phyloP scores from a whole-genome alignment of 306 rosid species.

The Vigna reflexopilosa region DNA sequence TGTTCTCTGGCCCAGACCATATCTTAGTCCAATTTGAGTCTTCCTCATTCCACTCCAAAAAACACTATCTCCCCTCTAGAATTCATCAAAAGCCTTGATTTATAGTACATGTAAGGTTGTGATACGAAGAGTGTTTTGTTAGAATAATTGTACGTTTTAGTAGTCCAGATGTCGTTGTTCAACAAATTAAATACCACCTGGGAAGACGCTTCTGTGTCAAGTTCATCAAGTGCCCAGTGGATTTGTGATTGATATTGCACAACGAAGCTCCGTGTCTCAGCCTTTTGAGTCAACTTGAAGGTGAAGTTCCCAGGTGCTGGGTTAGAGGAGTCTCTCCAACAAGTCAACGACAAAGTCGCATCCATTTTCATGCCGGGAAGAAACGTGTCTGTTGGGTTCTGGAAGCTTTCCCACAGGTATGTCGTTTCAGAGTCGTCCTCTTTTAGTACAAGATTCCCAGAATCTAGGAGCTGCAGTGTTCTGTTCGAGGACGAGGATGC shows the following conservation, averaged over 20 bases:
- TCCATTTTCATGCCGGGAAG: conserved; percentile 58
- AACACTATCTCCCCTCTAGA: conserved; percentile 18
- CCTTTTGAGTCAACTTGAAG: conserved; percentile 2
- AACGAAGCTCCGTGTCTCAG: background rate
- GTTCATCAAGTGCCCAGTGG: conserved; percentile 25
- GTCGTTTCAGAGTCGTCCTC: background rate
- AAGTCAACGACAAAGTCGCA: conserved; percentile 26
- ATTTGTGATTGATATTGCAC: background rate
- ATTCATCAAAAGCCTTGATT: conserved; percentile 43
- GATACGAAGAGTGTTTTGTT: background rate
- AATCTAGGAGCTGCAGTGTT: conserved; percentile 45
- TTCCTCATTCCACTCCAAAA: background rate
- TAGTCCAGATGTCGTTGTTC: background rate
- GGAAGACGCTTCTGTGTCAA: too few relatives aligned
- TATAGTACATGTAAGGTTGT: background rate
- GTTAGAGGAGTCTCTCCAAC: conserved; percentile 39
- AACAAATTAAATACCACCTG: background rate
- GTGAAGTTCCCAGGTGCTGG: conserved; percentile 22
- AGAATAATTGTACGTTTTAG: background rate
- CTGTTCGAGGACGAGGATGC: background rate
- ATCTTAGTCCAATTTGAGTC: rapidly evolving
- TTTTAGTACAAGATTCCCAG: conserved; percentile 54
- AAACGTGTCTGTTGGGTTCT: conserved; percentile 58
- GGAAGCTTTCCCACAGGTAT: conserved; percentile 59
- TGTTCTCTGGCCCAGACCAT: conserved; percentile 33